phyloP scores from a whole-genome alignment of 306 rosid species.

The Quillaja saponaria region DNA sequence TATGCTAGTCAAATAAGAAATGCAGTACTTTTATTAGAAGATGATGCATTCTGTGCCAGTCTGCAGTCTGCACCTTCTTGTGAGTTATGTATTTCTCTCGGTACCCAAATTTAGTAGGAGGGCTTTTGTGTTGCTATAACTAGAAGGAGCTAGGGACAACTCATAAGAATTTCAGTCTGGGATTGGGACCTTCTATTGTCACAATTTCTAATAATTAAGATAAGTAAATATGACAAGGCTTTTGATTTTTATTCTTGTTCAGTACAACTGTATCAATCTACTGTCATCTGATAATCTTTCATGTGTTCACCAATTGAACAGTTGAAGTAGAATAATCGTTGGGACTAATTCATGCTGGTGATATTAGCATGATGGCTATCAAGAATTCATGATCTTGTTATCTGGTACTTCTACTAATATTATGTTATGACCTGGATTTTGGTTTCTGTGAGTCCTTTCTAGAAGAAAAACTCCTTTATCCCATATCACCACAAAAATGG shows the following conservation, averaged over 20 bases:
- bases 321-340: not conserved
- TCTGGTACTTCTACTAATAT: not conserved
- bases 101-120: slow-evolving; percentile 14
- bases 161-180: not conserved
- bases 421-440: not conserved
- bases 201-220: slow-evolving; percentile 4
- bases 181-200: not conserved
- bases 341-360: too few species aligned
- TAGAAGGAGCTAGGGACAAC: not conserved
- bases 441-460: not conserved
- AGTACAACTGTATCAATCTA: not conserved
- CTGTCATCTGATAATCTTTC: slow-evolving; percentile 8
- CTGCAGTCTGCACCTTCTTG: too few species aligned
- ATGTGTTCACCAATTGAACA: slow-evolving; percentile 21
- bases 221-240: slow-evolving; percentile 6
- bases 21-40: not conserved
- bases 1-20: slow-evolving; percentile 12
- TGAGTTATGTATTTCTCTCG: too few species aligned
- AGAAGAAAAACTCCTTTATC: too few species aligned
- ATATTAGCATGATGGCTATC: too few species aligned
- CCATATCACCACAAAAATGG: too few species aligned
- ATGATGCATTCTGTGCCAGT: too few species aligned
- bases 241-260: slow-evolving; percentile 7
- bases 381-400: too few species aligned
- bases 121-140: slow-evolving; percentile 7